These are phyloP conservation scores for Colletotrichum lentis DNA, from an alignment of 2,329 filamentous ascomycete species.

Conservation along the genomic window DNA sequence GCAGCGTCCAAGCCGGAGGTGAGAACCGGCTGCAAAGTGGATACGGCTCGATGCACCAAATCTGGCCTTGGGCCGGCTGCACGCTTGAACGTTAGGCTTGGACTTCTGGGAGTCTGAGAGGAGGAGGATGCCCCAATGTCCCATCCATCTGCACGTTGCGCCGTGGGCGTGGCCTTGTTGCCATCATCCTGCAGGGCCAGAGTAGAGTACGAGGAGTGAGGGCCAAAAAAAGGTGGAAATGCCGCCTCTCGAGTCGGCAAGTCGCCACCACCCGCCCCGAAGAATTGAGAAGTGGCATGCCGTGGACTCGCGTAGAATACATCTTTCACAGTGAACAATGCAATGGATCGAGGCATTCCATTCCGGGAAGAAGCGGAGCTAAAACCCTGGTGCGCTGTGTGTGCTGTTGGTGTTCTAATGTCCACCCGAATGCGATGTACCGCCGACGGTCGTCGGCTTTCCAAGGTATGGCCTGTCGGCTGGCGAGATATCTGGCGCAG, in stretches of 20 bases:
- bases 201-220: slow-evolving; percentile 14
- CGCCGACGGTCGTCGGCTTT: not conserved
- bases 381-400: not conserved
- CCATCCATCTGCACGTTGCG: slow-evolving; percentile 32
- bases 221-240: slow-evolving; percentile 16
- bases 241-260: slow-evolving; percentile 5
- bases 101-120: slow-evolving; percentile 17
- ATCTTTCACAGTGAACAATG: not conserved
- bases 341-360: not conserved
- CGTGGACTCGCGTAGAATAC: not conserved
- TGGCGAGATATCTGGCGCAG: not conserved
- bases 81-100: slow-evolving; percentile 36
- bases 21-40: slow-evolving; percentile 34
- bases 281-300: slow-evolving; percentile 3
- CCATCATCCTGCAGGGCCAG: slow-evolving; percentile 33
- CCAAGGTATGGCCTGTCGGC: not conserved
- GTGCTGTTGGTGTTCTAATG: slow-evolving; percentile 9
- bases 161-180: slow-evolving; percentile 20
- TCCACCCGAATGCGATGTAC: not conserved
- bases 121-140: not conserved
- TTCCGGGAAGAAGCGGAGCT: slow-evolving; percentile 3
- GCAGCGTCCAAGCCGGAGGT: slow-evolving; percentile 25
- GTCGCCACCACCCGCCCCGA: slow-evolving; percentile 15
- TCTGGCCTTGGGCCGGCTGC: slow-evolving; percentile 24
- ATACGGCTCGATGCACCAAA: slow-evolving; percentile 31